Percentiles rank a stretch among this genome's conserved stretches.
Evolutionary conservation across 768 basidiomycete species (phyloP).

Genomic region (Hirschioporus abietinus): DNA sequence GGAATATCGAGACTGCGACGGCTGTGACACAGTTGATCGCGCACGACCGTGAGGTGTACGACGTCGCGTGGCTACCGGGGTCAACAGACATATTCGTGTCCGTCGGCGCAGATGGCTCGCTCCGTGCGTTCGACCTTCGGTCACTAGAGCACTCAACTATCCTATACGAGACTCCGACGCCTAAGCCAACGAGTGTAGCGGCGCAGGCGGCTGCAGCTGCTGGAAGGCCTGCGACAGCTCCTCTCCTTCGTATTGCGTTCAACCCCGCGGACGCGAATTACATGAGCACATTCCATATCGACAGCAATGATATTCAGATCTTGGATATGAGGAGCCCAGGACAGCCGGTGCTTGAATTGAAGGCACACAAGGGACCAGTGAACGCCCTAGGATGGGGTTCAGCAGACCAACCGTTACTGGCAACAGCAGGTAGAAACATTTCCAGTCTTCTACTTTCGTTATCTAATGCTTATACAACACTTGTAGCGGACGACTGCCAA

Average conservation of each 20-base stretch:
- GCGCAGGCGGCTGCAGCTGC: slow-evolving; percentile 51
- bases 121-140: slow-evolving; percentile 94
- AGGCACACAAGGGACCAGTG: slow-evolving; percentile 74
- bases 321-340: slow-evolving; percentile 97
- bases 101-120: slow-evolving; percentile 93
- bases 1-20: slow-evolving; percentile 93
- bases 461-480: no score
- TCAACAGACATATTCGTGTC: slow-evolving; percentile 98
- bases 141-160: slow-evolving; percentile 98
- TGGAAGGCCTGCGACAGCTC: slow-evolving; percentile 71
- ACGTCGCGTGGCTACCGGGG: slow-evolving; percentile 96
- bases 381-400: slow-evolving; percentile 92
- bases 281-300: slow-evolving; percentile 96
- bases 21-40: slow-evolving; percentile 97
- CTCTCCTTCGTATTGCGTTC: slow-evolving; percentile 83
- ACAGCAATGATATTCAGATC: slow-evolving; percentile 84
- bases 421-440: slow-evolving; percentile 69
- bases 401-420: slow-evolving; percentile 75
- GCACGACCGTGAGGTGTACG: slow-evolving; percentile 94
- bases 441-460: no score
- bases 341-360: slow-evolving; percentile 87
- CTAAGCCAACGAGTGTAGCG: slow-evolving; percentile 61
- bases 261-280: slow-evolving; percentile 91
- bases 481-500: slow-evolving; percentile 88
- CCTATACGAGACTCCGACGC: slow-evolving; percentile 87